Base-by-base conservation (phyloP, 345 rosid species). In the Citrus maxima region DNA sequence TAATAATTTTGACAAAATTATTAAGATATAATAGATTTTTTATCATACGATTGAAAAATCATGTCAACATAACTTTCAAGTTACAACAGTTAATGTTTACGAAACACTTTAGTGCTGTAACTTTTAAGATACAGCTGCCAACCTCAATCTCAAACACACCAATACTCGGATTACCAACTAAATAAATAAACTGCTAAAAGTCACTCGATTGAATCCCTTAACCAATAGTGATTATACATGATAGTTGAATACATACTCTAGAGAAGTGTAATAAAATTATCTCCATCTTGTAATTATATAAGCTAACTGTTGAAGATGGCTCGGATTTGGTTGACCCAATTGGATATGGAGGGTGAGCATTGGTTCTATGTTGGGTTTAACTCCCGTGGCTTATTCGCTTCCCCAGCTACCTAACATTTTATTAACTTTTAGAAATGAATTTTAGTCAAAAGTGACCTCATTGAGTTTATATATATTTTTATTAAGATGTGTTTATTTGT, bases 251-350 rank as follows among this genome's bases (percentile, higher is more conserved):
- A 37, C 9, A 34, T 62, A 28, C 67, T 13, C 67, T 0, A 0
- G 22, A 16, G 37, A 16, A 63, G 65, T 32, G 32, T 21, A 63
- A 63, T 13, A 28, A 34, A 63, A 63, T 14, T 63, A 28, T 30
- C 34, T 61, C 16, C 30, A 61, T 61, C 32, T 27, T 9, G 13
- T 61, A 61, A 25, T 61, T 27, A 5, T n/a, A 5, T 63, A 30
- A 30, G 21, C 35, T 6, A 32, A 64, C 40, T 32, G 68, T 64
- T 64, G 68, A 64, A 32, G 42, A 13, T 66, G 54, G 56, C 54
- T 73, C 67, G 70, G 67, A 77, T 64, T 76, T 78, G 84, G 88
- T 85, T 80, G 80, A 81, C 64, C 88, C 74, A 73, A 81, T 71
- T 80, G 81, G 85, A 80, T 76, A 16, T 6, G 59, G 12, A 49